A percentile compares a stretch with the other conserved stretches of the same genome.
Evolutionary conservation across 2,329 filamentous ascomycete genomes (phyloP).

Genomic region (Rhinocladiella mackenziei): DNA sequence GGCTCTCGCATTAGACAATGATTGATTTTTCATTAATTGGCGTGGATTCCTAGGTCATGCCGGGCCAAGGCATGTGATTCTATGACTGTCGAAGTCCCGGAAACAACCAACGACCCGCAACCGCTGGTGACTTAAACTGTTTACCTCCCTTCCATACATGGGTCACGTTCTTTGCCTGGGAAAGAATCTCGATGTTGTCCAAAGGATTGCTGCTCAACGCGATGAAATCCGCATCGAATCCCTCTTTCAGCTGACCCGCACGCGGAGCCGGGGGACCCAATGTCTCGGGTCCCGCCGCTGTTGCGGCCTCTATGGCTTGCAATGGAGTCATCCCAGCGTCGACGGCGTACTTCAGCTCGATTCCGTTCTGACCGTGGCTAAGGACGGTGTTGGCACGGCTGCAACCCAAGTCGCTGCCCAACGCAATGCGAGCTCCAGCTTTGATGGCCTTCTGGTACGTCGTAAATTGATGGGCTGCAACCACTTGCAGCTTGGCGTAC

Average conservation of each 20-base stretch:
- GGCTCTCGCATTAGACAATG: too few species aligned
- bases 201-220: conserved; percentile 44
- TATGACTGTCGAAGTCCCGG: too few species aligned
- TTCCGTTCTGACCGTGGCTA: conserved; percentile 43
- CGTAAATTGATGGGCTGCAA: conserved; percentile 37
- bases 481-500: conserved; percentile 40
- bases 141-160: conserved; percentile 41
- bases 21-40: too few species aligned
- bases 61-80: too few species aligned
- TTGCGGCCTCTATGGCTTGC: conserved; percentile 51
- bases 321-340: conserved; percentile 49
- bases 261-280: conserved; percentile 45
- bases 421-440: conserved; percentile 45
- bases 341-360: conserved; percentile 48
- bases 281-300: conserved; percentile 46
- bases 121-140: conserved; percentile 24
- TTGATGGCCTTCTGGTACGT: conserved; percentile 44
- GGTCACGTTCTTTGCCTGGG: conserved; percentile 40
- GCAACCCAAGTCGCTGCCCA: conserved; percentile 47
- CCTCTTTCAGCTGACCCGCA: conserved; percentile 44
- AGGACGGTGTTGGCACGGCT: conserved; percentile 36
- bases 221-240: conserved; percentile 50
- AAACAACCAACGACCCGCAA: too few species aligned
- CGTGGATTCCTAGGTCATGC: too few species aligned
- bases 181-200: conserved; percentile 43